Conservation (phyloP, 148 eudicot species). For the Cornus controversa region DNA sequence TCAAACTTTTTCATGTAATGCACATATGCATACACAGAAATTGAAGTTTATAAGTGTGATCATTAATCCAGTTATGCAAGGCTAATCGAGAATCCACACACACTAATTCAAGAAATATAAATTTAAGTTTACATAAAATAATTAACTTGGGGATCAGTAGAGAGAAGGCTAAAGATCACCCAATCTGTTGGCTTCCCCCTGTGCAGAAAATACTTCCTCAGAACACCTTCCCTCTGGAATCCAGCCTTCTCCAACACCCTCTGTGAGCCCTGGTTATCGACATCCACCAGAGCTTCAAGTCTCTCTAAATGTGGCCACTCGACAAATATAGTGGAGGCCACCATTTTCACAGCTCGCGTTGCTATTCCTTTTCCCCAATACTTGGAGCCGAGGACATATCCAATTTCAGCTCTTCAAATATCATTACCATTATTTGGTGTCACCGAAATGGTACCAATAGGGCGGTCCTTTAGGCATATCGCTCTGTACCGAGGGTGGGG, state of each 20-base stretch:
- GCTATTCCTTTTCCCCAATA: slow-evolving; percentile 62
- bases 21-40: too few relatives aligned
- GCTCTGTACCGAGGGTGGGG: slow-evolving; percentile 47
- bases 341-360: slow-evolving; percentile 38
- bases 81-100: not conserved
- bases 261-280: slow-evolving; percentile 44
- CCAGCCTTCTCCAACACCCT: slow-evolving; percentile 56
- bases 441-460: slow-evolving; percentile 41
- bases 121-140: not conserved
- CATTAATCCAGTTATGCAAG: too few relatives aligned
- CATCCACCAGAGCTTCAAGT: slow-evolving; percentile 51
- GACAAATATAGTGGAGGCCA: slow-evolving; percentile 27
- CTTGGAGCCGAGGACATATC: slow-evolving; percentile 38
- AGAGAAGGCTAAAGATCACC: slow-evolving; percentile 50
- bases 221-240: slow-evolving; percentile 44
- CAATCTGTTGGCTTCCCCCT: slow-evolving; percentile 41
- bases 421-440: slow-evolving; percentile 27
- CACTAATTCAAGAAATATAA: not conserved
- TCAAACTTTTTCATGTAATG: too few relatives aligned
- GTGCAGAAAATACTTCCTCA: slow-evolving; percentile 38
- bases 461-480: slow-evolving; percentile 34
- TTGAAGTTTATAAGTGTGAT: too few relatives aligned
- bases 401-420: slow-evolving; percentile 40
- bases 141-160: slow-evolving; percentile 25
- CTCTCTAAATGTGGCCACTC: slow-evolving; percentile 55